These are phyloP conservation scores for Citrus reticulata DNA, from an alignment of 345 rosid genomes.

Conservation along the genomic window DNA sequence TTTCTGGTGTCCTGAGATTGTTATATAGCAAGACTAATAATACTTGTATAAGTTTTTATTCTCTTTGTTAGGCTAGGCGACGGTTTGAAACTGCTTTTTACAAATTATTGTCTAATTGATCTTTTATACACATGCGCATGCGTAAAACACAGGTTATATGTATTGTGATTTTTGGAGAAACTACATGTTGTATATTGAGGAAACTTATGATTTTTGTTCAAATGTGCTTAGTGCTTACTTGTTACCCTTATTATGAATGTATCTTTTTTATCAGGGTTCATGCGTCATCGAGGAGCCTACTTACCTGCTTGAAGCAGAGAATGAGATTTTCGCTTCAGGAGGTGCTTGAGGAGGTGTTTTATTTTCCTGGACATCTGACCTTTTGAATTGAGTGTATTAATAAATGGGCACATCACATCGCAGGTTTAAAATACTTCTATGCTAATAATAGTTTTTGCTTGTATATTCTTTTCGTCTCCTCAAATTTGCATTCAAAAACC, in stretches of 20 bases:
- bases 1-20: not conserved
- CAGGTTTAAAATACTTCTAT: conserved; percentile 41
- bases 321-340: conserved; percentile 22
- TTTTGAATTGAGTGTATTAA: conserved; percentile 23
- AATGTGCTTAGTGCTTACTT: not conserved
- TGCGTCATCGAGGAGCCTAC: conserved; percentile 1
- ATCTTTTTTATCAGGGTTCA: conserved; percentile 8
- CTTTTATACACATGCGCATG: not conserved
- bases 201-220: not conserved
- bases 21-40: not conserved
- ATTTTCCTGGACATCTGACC: conserved; percentile 12
- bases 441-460: not conserved
- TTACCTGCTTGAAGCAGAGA: conserved; percentile 19
- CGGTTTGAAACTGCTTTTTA: not conserved
- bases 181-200: not conserved
- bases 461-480: conserved; percentile 1
- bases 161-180: not conserved
- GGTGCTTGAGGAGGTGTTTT: conserved; percentile 25
- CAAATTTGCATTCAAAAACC: not conserved
- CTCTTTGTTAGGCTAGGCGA: not conserved
- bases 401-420: conserved; percentile 56
- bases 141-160: not conserved
- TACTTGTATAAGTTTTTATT: not conserved
- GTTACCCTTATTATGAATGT: not conserved
- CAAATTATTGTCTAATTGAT: not conserved